Evolutionary conservation across 2,329 filamentous ascomycete genomes (phyloP).

Genomic region (Zopfia rhizophila): DNA sequence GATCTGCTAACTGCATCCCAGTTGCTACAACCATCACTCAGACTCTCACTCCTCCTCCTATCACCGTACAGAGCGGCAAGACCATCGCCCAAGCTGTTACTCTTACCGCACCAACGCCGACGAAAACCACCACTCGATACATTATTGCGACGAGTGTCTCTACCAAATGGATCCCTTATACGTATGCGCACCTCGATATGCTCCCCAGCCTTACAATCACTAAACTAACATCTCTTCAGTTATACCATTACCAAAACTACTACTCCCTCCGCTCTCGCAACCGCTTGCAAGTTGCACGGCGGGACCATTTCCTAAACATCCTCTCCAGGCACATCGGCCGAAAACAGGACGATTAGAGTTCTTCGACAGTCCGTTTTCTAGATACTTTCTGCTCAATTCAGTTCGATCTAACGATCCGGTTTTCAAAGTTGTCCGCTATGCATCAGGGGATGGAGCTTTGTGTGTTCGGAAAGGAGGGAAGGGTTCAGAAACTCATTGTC

Average conservation of each 20-base stretch:
- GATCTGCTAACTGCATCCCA: conserved; percentile 1
- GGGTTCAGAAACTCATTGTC: too few relatives aligned
- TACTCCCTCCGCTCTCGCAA: conserved; percentile 29
- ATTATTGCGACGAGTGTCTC: conserved; percentile 28
- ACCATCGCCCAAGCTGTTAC: conserved; percentile 28
- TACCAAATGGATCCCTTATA: conserved; percentile 23
- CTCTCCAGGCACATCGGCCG: too few relatives aligned
- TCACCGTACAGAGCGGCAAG: conserved; percentile 33
- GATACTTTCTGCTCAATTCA: too few relatives aligned
- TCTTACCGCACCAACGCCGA: conserved; percentile 38
- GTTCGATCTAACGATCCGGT: too few relatives aligned
- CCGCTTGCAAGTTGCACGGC: conserved; percentile 30
- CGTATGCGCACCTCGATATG: conserved; percentile 23
- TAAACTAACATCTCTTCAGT: conserved; percentile 20
- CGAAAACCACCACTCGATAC: conserved; percentile 29
- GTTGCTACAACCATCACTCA: conserved; percentile 19
- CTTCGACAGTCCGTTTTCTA: too few relatives aligned
- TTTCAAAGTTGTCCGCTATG: too few relatives aligned
- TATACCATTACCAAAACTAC: conserved; percentile 33
- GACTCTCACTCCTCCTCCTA: conserved; percentile 33
- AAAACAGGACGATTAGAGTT: too few relatives aligned
- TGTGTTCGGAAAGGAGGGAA: too few relatives aligned
- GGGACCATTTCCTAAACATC: conserved; percentile 25
- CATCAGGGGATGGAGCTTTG: too few relatives aligned
- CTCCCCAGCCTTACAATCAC: not conserved